Evolutionary conservation across 306 rosid genomes (phyloP).

Genomic region (Rubus parviflorus): DNA sequence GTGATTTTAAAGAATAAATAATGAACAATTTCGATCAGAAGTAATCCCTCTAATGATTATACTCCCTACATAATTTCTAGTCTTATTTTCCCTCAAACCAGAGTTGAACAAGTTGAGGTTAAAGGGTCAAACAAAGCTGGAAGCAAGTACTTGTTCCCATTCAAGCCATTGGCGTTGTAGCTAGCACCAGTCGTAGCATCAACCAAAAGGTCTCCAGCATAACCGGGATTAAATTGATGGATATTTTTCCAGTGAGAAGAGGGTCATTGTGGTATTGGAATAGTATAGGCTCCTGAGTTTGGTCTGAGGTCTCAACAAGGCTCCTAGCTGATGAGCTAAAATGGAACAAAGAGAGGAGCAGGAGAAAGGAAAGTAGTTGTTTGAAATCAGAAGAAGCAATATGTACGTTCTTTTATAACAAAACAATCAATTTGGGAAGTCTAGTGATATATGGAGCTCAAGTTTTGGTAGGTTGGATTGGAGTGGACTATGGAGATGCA

Average conservation of each 20-base stretch:
- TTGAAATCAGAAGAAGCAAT: no score
- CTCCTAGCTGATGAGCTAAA: constrained; percentile 46
- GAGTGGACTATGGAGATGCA: no score
- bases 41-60: no score
- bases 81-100: no score
- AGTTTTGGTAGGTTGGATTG: no score
- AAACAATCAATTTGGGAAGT: no score
- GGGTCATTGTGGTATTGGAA: constrained; percentile 80
- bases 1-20: no score
- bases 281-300: constrained; percentile 32
- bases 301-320: constrained; percentile 31
- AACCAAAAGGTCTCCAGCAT: constrained; percentile 51
- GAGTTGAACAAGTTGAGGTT: constrained; percentile 51
- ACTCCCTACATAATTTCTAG: no score
- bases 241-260: constrained; percentile 51
- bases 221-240: constrained; percentile 76
- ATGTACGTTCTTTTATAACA: no score
- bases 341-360: constrained; percentile 33
- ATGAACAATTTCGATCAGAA: no score
- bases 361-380: no score
- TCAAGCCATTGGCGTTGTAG: constrained; percentile 50
- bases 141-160: constrained; percentile 54
- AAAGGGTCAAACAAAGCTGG: constrained; percentile 60
- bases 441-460: no score
- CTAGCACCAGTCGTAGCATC: constrained; percentile 61